Conservation (phyloP, 1,284 basidiomycete genomes). For the Xerocomus cyaneibrunnescens region DNA sequence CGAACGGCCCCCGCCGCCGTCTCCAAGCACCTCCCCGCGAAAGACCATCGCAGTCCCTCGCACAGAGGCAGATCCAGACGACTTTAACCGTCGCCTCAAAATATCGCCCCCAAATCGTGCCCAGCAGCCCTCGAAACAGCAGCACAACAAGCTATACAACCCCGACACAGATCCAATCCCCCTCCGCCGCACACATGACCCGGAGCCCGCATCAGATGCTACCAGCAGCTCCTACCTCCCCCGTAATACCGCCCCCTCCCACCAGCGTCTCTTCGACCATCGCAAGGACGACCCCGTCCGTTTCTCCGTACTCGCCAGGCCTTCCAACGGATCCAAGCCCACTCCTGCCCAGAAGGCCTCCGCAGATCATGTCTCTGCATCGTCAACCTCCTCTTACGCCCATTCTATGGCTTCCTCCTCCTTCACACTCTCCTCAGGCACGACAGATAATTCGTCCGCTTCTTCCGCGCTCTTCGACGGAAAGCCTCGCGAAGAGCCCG, state of each 20-base stretch:
- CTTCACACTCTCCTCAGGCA: constrained; percentile 73
- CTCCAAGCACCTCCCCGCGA: constrained; percentile 27
- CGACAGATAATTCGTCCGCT: constrained; percentile 68
- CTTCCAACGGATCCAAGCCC: constrained; percentile 41
- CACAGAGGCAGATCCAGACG: constrained; percentile 56
- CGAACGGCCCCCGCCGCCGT: constrained; percentile 39
- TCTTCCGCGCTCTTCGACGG: constrained; percentile 65
- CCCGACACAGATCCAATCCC: constrained; percentile 68
- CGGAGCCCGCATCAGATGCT: constrained; percentile 58
- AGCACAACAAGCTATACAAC: constrained; percentile 64
- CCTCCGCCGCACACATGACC: constrained; percentile 58
- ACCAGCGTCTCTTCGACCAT: constrained; percentile 77
- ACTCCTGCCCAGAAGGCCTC: constrained; percentile 58
- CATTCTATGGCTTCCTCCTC: constrained; percentile 67
- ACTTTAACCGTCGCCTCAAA: constrained; percentile 67
- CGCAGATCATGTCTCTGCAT: constrained; percentile 70
- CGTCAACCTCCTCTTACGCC: constrained; percentile 75
- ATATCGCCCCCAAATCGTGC: constrained; percentile 52
- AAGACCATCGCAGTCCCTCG: constrained; percentile 33
- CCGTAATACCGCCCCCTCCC: constrained; percentile 35
- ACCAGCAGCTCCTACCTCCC: constrained; percentile 53
- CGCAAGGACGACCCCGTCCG: constrained; percentile 82
- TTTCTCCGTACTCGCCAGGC: constrained; percentile 63
- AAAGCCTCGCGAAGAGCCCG: constrained; percentile 50
- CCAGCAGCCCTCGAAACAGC: constrained; percentile 36